A percentile compares a stretch with the other conserved stretches of the same genome.
Evolutionary conservation across 2,329 filamentous ascomycete genomes (phyloP).

Genomic region (Ascochyta lentis): DNA sequence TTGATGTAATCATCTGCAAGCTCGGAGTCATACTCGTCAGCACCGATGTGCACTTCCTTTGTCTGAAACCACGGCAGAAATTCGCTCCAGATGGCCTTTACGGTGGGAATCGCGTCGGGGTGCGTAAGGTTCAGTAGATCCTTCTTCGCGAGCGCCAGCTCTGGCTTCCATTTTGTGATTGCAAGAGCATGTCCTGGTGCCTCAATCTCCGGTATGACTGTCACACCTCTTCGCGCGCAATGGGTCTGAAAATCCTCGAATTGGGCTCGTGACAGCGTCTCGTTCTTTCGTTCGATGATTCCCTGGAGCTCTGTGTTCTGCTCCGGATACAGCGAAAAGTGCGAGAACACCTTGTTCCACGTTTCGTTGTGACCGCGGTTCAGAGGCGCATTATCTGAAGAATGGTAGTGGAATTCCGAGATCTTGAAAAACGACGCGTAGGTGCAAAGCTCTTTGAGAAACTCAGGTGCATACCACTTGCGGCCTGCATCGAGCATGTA

Average conservation of each 20-base stretch:
- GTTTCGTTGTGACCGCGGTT: slow-evolving; percentile 57
- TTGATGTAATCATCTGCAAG: slow-evolving; percentile 48
- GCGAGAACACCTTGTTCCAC: slow-evolving; percentile 55
- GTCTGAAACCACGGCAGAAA: slow-evolving; percentile 50
- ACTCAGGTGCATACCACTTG: slow-evolving; percentile 53
- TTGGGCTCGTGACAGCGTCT: slow-evolving; percentile 42
- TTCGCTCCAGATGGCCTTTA: slow-evolving; percentile 48
- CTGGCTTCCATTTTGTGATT: slow-evolving; percentile 50
- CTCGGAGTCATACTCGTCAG: slow-evolving; percentile 46
- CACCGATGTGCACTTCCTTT: slow-evolving; percentile 49
- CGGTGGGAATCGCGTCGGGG: slow-evolving; percentile 45
- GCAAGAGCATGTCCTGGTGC: slow-evolving; percentile 47
- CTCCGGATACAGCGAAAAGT: slow-evolving; percentile 53
- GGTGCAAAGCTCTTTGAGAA: slow-evolving; percentile 55
- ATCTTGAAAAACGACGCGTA: slow-evolving; percentile 58
- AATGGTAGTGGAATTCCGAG: slow-evolving; percentile 59
- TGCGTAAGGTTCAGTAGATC: slow-evolving; percentile 47
- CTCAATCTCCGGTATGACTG: slow-evolving; percentile 49
- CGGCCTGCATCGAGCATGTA: slow-evolving; percentile 55
- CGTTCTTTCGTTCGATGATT: slow-evolving; percentile 46
- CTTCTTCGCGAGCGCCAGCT: slow-evolving; percentile 45
- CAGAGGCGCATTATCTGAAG: slow-evolving; percentile 58
- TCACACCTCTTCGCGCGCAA: slow-evolving; percentile 46
- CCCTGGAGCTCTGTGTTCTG: slow-evolving; percentile 40
- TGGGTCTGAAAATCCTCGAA: slow-evolving; percentile 47